Percentiles rank a stretch among this genome's conserved stretches.
These are phyloP conservation scores for Aspergillus egyptiacus DNA, from an alignment of 495 filamentous ascomycete species.

Conservation along the genomic window DNA sequence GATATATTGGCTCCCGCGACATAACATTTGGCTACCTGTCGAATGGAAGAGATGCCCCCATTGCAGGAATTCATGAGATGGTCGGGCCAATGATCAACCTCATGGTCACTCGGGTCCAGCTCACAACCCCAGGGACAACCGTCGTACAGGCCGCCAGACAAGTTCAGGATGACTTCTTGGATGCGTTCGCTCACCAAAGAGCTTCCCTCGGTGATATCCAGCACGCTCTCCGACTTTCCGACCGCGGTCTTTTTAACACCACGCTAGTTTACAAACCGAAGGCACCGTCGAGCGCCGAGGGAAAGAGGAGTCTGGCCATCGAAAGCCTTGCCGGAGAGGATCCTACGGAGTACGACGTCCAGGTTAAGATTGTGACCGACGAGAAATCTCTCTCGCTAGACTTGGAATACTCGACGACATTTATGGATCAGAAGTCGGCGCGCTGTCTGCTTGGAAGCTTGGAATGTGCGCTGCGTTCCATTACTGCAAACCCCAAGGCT, in stretches of 20 bases:
- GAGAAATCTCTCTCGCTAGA: neutral
- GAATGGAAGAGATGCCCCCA: constrained; percentile 11
- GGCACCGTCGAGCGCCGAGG: neutral
- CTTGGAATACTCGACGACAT: constrained; percentile 6
- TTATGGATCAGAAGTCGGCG: neutral
- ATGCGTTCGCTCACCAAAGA: constrained; percentile 7
- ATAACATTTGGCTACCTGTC: constrained; percentile 12
- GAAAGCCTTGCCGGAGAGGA: constrained; percentile 4
- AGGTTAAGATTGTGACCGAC: constrained; percentile 3
- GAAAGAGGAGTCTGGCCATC: neutral
- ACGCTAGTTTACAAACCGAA: constrained; percentile 10
- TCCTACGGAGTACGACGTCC: constrained; percentile 8
- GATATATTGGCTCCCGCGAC: constrained; percentile 8
- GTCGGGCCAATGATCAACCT: constrained; percentile 12
- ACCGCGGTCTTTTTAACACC: constrained; percentile 9
- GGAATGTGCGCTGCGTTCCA: neutral
- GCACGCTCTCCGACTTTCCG: constrained; percentile 7
- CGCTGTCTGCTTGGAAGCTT: neutral
- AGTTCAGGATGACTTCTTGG: constrained; percentile 9
- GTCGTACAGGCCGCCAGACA: constrained; percentile 2
- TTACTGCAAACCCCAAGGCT: neutral
- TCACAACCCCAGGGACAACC: neutral
- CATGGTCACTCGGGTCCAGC: constrained; percentile 3
- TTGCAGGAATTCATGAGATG: constrained; percentile 9
- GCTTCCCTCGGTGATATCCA: constrained; percentile 12